Evolutionary conservation across 352 stramenopile species (phyloP), one percentile per base, ranked within the genome.

Genomic region (Globisporangium lucens): DNA sequence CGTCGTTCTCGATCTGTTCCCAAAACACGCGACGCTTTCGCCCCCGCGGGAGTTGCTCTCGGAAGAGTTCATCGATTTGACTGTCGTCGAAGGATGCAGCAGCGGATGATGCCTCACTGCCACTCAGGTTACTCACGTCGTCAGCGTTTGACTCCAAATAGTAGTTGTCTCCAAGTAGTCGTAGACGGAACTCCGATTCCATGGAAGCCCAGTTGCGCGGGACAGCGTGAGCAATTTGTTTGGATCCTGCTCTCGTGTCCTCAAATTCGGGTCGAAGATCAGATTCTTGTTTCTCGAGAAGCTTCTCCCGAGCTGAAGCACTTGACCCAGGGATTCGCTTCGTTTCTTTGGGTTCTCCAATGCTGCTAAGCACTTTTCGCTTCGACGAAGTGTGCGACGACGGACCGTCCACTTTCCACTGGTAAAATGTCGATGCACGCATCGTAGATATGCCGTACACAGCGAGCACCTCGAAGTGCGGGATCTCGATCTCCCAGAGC

Each of bases 401-500:
- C 22, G 85, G 85, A 2, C 85, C 85, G 33, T 90, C 80, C 7
- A 91, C 77, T 30, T 78, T 86, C 85, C 85, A 93, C 59, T 89
- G 71, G 70, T 79, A 93, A 53, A 93, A 93, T 13, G 76, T 87
- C 27, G 76, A 65, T 47, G 76, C 82, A 38, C 75, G 79, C 17
- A 58, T 67, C 12, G 81, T 75, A 9, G 82, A 90, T 15, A 93
- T 65, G 36, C 85, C 85, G 65, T 80, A 89, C 10, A 93, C 85
- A 12, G 85, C 77, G 17, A 94, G 74, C 7, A 90, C 80, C 56
- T 94, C 82, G 67, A 91, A 89, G 33, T 88, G 68, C 38, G 82
- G 76, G 51, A 90, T 71, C 51, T 90, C 80, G n/a, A 82, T 77
- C 47, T 89, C 83, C 87, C 87, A 95, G 22, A 95, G 63, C 41